Evolutionary conservation across 2,329 filamentous ascomycete genomes (phyloP), one percentile per base, ranked within the genome.

Genomic region (Rugonectria rugulosa): DNA sequence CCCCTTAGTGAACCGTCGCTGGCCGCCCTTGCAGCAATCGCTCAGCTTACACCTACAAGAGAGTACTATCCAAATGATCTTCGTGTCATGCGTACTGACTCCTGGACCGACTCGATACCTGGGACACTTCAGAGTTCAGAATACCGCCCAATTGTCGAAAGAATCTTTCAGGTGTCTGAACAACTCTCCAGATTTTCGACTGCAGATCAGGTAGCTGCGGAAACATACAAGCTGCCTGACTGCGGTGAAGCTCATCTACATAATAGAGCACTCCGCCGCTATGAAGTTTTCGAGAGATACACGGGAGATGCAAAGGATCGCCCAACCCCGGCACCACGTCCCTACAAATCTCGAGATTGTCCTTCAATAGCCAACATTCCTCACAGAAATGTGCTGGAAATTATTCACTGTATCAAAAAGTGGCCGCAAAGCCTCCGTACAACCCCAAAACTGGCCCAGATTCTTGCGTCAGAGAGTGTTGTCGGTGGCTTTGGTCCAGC

Each of bases 11-110:
- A 37, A 1, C 43, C 43, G 20, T 44, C 61, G 5, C 21, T 63
- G 19, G 6, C 1, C 2, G 27, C 61, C 7, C 27, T 67, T 19
- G 24, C 23, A 17, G 42, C 8, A 1, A 63, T 68, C 23, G 49
- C 62, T 3, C 26, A 44, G 9, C 32, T 81, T 56, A 62, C 65
- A 27, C 62, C 72, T n/a, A 42, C 14, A 8, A 59, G 71, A 17
- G 64, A 68, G 1, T 79, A 74, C 45, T 79, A 79, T 19, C 77
- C 77, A 0, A 38, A 49, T 0, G 62, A 72, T 4, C 59, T 72
- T 21, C 70, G 66, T 8, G 61, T 71, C 0, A 77, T 68, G 65
- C 70, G 75, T 24, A 71, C 61, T 1, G 73, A 72, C 19, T 32
- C 26, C 0, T 79, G 74, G 72, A 60, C 67, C 19, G 29, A 61